These are phyloP conservation scores for Xerocomus potaroensis DNA, from an alignment of 768 basidiomycete genomes.

Conservation along the genomic window DNA sequence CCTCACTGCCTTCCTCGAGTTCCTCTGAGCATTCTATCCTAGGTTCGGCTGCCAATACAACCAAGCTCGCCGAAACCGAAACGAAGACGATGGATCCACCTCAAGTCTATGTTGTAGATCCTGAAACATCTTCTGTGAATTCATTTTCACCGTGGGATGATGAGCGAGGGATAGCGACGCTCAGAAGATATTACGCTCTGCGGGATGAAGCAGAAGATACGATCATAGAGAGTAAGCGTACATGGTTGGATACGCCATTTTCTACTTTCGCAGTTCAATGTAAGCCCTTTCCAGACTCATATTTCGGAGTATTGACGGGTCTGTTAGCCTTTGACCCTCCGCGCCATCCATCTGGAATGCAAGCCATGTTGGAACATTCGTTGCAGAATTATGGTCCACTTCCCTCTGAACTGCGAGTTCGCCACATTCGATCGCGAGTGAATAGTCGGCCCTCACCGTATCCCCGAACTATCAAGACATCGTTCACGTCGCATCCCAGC, in stretches of 20 bases:
- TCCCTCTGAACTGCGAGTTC: constrained; percentile 65
- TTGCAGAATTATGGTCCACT: constrained; percentile 67
- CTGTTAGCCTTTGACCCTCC: too few relatives aligned
- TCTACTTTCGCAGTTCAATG: too few relatives aligned
- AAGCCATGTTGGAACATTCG: constrained; percentile 68
- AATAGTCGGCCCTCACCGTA: constrained; percentile 74
- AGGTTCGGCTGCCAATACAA: too few relatives aligned
- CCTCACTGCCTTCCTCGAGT: constrained; percentile 22
- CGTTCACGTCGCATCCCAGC: constrained; percentile 34
- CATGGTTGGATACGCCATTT: constrained; percentile 70
- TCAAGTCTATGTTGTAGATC: too few relatives aligned
- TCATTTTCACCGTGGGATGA: too few relatives aligned
- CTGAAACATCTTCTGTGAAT: too few relatives aligned
- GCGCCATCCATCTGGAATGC: constrained; percentile 58
- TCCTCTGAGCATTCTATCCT: too few relatives aligned
- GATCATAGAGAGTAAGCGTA: constrained; percentile 58
- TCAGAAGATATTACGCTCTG: too few relatives aligned
- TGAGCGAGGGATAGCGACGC: too few relatives aligned
- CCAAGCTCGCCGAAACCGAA: constrained; percentile 4
- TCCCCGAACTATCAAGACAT: constrained; percentile 48
- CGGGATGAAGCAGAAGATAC: constrained; percentile 66
- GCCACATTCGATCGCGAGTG: constrained; percentile 60
- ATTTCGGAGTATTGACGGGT: too few relatives aligned
- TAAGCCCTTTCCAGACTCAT: too few relatives aligned
- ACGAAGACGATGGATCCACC: constrained; percentile 29